Base-by-base conservation (phyloP, 148 eudicot species). In the Camellia sinensis region DNA sequence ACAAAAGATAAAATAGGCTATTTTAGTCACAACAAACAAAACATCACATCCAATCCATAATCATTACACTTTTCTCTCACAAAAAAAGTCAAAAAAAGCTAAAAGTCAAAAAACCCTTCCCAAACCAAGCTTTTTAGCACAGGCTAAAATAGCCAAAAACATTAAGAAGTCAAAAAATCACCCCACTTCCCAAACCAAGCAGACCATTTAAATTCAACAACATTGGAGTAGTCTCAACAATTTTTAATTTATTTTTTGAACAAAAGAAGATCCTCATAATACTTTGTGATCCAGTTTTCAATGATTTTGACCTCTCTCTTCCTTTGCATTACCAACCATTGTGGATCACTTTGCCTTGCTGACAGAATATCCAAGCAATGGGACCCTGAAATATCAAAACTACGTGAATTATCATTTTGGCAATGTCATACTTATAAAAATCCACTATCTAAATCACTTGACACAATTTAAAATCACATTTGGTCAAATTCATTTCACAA, bases 281-380 rank as follows among this genome's bases (percentile, higher is more conserved):
- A 89, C 60, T 67, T 45, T 54, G 4, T 45, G 46, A 89, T 54
- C 92, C 92, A 89, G 69, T 79, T 85, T 57, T 84, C 60, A 59
- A 89, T 86, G 11, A 89, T 85, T 48, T 80, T 46, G 53, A 84
- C 67, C 78, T 87, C 90, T 50, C 13, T 76, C 17, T 76, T 80
- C 41, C 92, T 71, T 73, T 87, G 86, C 67, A 7, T 22, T 29
- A 84, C 70, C 79, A 89, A 60, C 92, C 92, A 89, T 17, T 80
- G 17, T 53, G 92, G 92, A 80, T 89, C 92, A 7, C 40, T 82
- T 79, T 78, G 37, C 15, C 43, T 29, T 0, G 87, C 76, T 41
- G 3, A 2, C 18, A 79, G 48, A 54, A 89, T 56, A 82, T 89
- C 92, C 81, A 87, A 44, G 53, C 90, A 86, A 83, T 89, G 92